These are phyloP conservation scores for Ettlia oleoabundans DNA, from an alignment of 139 green algal species.

Conservation along the genomic window DNA sequence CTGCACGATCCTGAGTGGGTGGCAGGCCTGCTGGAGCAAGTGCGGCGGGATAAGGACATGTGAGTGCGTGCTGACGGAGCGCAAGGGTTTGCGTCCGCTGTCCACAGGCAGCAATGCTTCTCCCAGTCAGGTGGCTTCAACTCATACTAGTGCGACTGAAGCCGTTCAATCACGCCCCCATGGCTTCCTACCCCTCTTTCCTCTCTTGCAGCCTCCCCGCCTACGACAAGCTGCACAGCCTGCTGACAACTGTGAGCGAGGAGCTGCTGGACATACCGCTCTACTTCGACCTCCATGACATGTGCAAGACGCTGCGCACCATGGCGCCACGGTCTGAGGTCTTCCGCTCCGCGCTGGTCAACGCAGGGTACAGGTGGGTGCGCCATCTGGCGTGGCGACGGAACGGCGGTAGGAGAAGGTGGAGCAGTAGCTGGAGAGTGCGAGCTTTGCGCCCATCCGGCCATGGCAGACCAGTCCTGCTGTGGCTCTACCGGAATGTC, in stretches of 20 bases:
- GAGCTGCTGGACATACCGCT: slow-evolving; percentile 88
- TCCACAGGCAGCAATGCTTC: too few species aligned
- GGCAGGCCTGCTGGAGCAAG: slow-evolving; percentile 39
- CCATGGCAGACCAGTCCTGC: too few species aligned
- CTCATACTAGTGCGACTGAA: too few species aligned
- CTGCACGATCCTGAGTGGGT: slow-evolving; percentile 88
- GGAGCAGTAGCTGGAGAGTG: too few species aligned
- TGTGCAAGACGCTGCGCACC: slow-evolving; percentile 80
- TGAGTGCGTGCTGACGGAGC: slow-evolving; percentile 18
- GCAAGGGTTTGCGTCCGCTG: too few species aligned
- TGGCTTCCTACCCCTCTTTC: too few species aligned
- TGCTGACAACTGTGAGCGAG: slow-evolving; percentile 80
- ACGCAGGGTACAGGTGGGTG: slow-evolving; percentile 73
- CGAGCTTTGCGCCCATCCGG: too few species aligned
- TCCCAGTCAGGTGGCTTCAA: too few species aligned
- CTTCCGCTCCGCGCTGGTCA: slow-evolving; percentile 91
- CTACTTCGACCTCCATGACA: slow-evolving; percentile 83
- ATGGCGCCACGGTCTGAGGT: slow-evolving; percentile 68
- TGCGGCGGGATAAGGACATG: slow-evolving; percentile 27
- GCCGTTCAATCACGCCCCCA: too few species aligned
- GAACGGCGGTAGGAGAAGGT: too few species aligned
- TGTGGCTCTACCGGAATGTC: too few species aligned
- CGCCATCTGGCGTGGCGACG: too few species aligned
- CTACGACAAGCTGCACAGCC: slow-evolving; percentile 74
- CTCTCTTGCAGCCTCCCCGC: slow-evolving; percentile 33